Conservation (phyloP, 805 yeast genomes). For the Hemisphaericaspora nanyangensis region DNA sequence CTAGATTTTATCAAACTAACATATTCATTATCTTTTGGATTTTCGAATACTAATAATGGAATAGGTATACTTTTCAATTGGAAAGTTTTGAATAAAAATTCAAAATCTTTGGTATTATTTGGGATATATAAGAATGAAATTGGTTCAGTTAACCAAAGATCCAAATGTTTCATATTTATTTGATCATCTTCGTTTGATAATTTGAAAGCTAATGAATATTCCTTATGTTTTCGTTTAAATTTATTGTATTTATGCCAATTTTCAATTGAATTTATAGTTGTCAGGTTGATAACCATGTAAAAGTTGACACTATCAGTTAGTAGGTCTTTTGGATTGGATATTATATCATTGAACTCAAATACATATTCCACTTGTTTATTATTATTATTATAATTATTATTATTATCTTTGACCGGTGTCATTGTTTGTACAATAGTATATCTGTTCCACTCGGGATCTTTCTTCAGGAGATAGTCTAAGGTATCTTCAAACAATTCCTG, state of each 20-base stretch:
- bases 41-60: conserved; percentile 1
- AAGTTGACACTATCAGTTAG: neutral
- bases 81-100: neutral
- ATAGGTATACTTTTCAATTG: conserved; percentile 1
- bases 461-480: neutral
- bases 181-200: neutral
- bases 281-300: neutral
- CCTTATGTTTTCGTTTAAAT: neutral
- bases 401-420: neutral
- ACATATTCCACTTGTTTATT: neutral
- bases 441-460: conserved; percentile 1
- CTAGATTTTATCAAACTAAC: neutral
- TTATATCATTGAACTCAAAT: neutral
- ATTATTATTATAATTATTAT: too few species aligned
- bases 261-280: neutral
- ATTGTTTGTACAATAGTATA: conserved; percentile 1
- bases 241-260: neutral
- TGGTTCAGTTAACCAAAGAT: conserved; percentile 6
- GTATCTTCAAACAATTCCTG: neutral
- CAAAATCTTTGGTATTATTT: neutral
- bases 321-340: neutral
- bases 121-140: conserved; percentile 3
- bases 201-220: neutral
- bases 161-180: neutral
- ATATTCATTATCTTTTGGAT: neutral